phyloP scores from a whole-genome alignment of 257 asterid genomes.

The Rauvolfia tetraphylla region DNA sequence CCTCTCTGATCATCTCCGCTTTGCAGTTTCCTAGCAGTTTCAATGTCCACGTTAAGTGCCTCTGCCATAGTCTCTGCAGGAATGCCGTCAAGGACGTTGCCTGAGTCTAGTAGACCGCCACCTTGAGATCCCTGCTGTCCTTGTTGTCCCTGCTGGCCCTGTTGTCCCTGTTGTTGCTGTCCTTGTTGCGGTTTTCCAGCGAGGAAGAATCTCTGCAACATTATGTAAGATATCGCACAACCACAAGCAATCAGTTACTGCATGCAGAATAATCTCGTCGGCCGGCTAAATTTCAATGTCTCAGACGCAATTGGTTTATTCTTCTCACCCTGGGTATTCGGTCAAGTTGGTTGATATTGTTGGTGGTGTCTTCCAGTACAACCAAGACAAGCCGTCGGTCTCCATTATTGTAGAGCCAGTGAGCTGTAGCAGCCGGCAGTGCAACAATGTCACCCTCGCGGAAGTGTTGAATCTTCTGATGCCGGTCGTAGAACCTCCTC shows the following conservation, averaged over 20 bases:
- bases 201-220: conserved; percentile 46
- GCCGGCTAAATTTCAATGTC: background rate
- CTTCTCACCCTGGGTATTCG: conserved; percentile 42
- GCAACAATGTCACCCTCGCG: conserved; percentile 52
- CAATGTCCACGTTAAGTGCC: conserved; percentile 15
- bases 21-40: conserved; percentile 13
- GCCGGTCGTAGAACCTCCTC: conserved; percentile 37
- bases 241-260: background rate
- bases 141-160: conserved; percentile 1
- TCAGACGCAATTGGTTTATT: background rate
- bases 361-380: conserved; percentile 34
- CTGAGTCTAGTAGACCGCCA: background rate
- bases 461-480: conserved; percentile 41
- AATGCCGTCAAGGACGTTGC: conserved; percentile 22
- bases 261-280: background rate
- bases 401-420: conserved; percentile 63
- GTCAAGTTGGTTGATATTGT: conserved; percentile 62
- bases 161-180: conserved; percentile 16
- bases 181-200: conserved; percentile 49
- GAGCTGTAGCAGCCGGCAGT: conserved; percentile 52
- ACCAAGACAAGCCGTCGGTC: conserved; percentile 45
- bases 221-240: too few species aligned
- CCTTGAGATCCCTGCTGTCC: conserved; percentile 6
- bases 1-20: conserved; percentile 21
- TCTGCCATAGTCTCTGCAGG: conserved; percentile 8